Evolutionary conservation across 345 rosid species (phyloP).

Genomic region (Brassica juncea): DNA sequence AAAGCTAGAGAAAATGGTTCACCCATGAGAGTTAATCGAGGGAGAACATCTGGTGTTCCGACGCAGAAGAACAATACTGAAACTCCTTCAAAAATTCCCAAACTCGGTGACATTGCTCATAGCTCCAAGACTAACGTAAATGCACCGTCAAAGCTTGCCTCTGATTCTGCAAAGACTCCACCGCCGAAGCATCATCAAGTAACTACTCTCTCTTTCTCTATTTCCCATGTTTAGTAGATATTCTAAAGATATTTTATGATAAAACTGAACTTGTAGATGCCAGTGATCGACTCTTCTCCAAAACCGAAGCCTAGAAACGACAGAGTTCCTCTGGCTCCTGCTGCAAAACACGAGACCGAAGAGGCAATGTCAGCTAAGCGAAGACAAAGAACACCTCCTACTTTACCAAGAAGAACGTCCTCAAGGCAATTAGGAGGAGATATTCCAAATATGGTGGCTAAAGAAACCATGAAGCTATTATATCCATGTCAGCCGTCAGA

Average conservation of each 20-base stretch:
- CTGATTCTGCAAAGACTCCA: slow-evolving; percentile 53
- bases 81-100: slow-evolving; percentile 66
- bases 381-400: slow-evolving; percentile 87
- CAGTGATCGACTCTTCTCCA: slow-evolving; percentile 56
- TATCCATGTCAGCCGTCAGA: slow-evolving; percentile 44
- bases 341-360: slow-evolving; percentile 51
- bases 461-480: slow-evolving; percentile 38
- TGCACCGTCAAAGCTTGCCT: slow-evolving; percentile 51
- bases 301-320: slow-evolving; percentile 76
- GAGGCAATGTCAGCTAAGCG: slow-evolving; percentile 57
- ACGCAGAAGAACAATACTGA: slow-evolving; percentile 58
- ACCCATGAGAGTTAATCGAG: slow-evolving; percentile 69
- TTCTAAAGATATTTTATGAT: slow-evolving; percentile 6
- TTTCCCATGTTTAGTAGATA: slow-evolving; percentile 4
- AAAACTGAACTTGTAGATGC: slow-evolving; percentile 52
- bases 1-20: slow-evolving; percentile 83
- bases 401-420: slow-evolving; percentile 55
- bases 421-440: slow-evolving; percentile 57
- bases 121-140: slow-evolving; percentile 56
- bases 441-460: slow-evolving; percentile 43
- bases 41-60: slow-evolving; percentile 49
- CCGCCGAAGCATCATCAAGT: slow-evolving; percentile 72
- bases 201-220: slow-evolving; percentile 16
- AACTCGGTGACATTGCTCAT: slow-evolving; percentile 52
- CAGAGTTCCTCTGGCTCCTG: slow-evolving; percentile 55